Percentiles rank a stretch among this genome's conserved stretches.
Evolutionary conservation across 306 rosid species (phyloP).

Genomic region (Comarum palustre): DNA sequence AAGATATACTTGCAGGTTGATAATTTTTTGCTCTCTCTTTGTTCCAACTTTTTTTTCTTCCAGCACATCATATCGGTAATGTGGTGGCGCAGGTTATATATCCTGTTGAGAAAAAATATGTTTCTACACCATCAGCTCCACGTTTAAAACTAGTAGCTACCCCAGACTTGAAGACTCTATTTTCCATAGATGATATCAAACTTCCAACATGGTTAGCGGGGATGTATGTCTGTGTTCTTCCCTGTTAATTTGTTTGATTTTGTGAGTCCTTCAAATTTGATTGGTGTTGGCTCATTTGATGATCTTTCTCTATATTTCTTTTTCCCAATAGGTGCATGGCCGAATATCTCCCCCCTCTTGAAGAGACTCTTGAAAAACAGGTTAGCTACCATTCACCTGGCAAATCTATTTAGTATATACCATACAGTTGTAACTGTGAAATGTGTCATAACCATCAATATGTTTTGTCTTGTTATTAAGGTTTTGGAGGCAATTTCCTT

Average conservation of each 20-base stretch:
- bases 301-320: slow-evolving; percentile 24
- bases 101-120: slow-evolving; percentile 79
- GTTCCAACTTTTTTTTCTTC: slow-evolving; percentile 17
- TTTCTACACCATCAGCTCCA: slow-evolving; percentile 73
- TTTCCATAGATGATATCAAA: slow-evolving; percentile 80
- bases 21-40: slow-evolving; percentile 11
- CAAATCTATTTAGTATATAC: slow-evolving; percentile 8
- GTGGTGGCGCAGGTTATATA: slow-evolving; percentile 52
- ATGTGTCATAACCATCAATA: neutral
- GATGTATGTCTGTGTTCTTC: slow-evolving; percentile 53
- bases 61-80: neutral
- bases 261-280: neutral
- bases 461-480: slow-evolving; percentile 35
- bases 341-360: slow-evolving; percentile 83
- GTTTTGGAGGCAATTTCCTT: slow-evolving; percentile 73
- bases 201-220: slow-evolving; percentile 87
- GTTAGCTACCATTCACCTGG: slow-evolving; percentile 38
- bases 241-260: neutral
- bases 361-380: slow-evolving; percentile 89
- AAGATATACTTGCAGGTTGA: slow-evolving; percentile 85
- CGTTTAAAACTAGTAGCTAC: slow-evolving; percentile 72
- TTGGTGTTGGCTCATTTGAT: slow-evolving; percentile 3
- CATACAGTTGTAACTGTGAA: neutral
- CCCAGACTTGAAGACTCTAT: slow-evolving; percentile 66
- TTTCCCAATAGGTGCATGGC: slow-evolving; percentile 78